Base-by-base conservation (phyloP, 2,329 filamentous ascomycete genomes). In the Arthrobotrys iridis region DNA sequence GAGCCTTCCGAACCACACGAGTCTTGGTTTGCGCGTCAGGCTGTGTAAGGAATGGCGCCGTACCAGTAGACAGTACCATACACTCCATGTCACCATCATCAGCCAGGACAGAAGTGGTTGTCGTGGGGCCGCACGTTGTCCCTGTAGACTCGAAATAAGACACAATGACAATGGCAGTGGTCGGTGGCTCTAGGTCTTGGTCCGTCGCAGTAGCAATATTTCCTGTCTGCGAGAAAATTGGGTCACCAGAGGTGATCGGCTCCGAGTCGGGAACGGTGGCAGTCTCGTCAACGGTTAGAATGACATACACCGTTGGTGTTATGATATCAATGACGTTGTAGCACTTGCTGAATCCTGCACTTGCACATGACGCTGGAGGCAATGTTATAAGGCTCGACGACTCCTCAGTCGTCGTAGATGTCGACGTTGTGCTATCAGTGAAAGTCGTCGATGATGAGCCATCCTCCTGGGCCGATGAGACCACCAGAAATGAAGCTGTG, bases 191-290 rank as follows among this genome's bases (percentile, higher is more conserved):
- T 1, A 68, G 6, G 5, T 2, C 13, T 46, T 50, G 18, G 24
- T 63, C 63, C n/a, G 55, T 57, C 8, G 28, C 57, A 8, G 55
- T 63, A n/a, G 26, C 37, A 37, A 75, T 75, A 28, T 75, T 75
- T 4, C 35, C 46, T 5, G 63, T 48, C 45, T 75, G 35, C 1
- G 71, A 64, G n/a, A 75, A 41, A 24, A 75, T 63, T 20, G 71
- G 71, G 20, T 75, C 71, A 45, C 71, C 71, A 26, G 71, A 67
- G 18, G 71, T 63, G 15, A 75, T 75, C 35, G 63, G 55, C 30
- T 75, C 71, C 7, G 45, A 35, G 8, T 41, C 63, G 3, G 45
- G 18, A 11, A 55, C 13, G 37, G 28, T 40, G 22, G 63, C 41
- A 10, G 62, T 37, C 13, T 64, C 63, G 10, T 48, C 40, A 11